Evolutionary conservation across 768 basidiomycete species (phyloP).

Genomic region (Ramaria sp.): DNA sequence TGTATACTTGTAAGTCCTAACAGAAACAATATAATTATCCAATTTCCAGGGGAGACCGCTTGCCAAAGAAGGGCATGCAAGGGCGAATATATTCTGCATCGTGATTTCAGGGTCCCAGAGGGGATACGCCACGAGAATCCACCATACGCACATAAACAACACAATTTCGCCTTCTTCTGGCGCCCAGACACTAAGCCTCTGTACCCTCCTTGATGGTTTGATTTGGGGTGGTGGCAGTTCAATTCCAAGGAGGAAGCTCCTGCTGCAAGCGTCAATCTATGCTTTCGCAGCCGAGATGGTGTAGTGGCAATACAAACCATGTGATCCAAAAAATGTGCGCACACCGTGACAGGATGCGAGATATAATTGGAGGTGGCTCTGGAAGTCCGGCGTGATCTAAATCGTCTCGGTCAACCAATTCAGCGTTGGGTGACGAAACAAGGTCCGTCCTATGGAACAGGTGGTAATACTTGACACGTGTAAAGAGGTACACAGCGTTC

Average conservation of each 20-base stretch:
- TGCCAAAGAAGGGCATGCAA: slow-evolving; percentile 67
- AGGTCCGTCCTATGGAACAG: slow-evolving; percentile 53
- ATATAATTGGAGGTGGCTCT: slow-evolving; percentile 31
- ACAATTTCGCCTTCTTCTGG: slow-evolving; percentile 62
- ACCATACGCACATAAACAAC: slow-evolving; percentile 34
- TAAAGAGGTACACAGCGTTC: slow-evolving; percentile 59
- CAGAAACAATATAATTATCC: slow-evolving; percentile 58
- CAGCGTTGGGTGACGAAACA: slow-evolving; percentile 58
- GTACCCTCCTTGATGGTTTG: slow-evolving; percentile 28
- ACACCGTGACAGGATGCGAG: slow-evolving; percentile 27
- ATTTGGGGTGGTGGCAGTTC: slow-evolving; percentile 3
- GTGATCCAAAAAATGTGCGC: not conserved
- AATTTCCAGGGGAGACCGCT: slow-evolving; percentile 58
- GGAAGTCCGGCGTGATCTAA: slow-evolving; percentile 13
- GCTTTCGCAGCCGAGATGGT: not conserved
- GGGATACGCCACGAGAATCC: not conserved
- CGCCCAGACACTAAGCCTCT: slow-evolving; percentile 70
- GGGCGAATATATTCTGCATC: slow-evolving; percentile 58
- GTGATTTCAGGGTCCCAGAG: not conserved
- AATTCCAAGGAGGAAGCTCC: slow-evolving; percentile 6
- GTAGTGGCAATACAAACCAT: slow-evolving; percentile 1
- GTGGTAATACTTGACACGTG: slow-evolving; percentile 57
- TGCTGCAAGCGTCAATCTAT: not conserved
- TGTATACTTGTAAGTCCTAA: slow-evolving; percentile 60
- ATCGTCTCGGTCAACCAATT: slow-evolving; percentile 41